phyloP scores from a whole-genome alignment of 1,284 basidiomycete genomes.

The Marasmius sp. region DNA sequence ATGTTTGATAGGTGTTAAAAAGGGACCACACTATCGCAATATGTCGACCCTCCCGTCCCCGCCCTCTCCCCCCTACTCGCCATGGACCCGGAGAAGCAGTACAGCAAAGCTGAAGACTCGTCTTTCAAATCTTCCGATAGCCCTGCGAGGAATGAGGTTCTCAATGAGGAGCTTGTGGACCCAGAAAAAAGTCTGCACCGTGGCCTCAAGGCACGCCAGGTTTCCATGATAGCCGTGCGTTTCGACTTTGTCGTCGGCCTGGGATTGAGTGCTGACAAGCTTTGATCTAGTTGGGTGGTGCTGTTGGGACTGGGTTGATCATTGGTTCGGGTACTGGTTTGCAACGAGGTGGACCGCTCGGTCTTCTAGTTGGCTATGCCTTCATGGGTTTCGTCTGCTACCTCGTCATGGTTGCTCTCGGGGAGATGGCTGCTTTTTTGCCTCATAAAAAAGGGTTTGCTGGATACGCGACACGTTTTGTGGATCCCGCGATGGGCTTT shows the following conservation, averaged over 20 bases:
- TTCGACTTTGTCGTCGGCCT: neutral
- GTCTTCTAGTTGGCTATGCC: constrained; percentile 48
- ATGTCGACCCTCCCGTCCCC: neutral
- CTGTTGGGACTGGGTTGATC: constrained; percentile 73
- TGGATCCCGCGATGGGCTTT: constrained; percentile 54
- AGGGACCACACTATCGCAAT: neutral
- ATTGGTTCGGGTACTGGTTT: constrained; percentile 67
- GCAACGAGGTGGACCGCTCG: constrained; percentile 49
- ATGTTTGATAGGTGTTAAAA: neutral
- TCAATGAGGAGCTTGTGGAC: constrained; percentile 40
- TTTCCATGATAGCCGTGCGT: constrained; percentile 68
- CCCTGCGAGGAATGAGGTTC: constrained; percentile 2
- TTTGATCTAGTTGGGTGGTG: constrained; percentile 50
- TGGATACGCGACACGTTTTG: constrained; percentile 51
- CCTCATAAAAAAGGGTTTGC: constrained; percentile 58
- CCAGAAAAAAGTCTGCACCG: constrained; percentile 53
- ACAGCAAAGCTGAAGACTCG: neutral
- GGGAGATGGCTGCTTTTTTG: constrained; percentile 57
- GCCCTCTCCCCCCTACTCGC: neutral
- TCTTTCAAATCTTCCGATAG: neutral
- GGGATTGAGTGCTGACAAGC: neutral
- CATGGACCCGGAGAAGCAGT: constrained; percentile 1
- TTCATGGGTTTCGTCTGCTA: constrained; percentile 60
- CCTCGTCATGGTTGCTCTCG: constrained; percentile 47
- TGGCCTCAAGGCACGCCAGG: constrained; percentile 64